Base-by-base conservation (phyloP, 108 stramenopile species). In the Cyclotella kingstonii region DNA sequence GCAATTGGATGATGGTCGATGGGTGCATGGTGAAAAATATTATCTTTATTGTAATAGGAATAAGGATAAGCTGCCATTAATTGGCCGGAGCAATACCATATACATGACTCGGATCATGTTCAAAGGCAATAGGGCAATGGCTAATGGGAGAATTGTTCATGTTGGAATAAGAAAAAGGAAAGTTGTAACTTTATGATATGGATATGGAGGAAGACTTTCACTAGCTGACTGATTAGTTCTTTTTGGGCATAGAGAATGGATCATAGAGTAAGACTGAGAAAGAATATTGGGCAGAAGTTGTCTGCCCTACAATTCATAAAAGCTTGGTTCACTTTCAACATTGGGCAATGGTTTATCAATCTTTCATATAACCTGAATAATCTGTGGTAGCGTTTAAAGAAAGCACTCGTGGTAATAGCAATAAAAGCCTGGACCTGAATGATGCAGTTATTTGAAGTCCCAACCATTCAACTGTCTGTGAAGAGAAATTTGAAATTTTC, bases 321-420 rank as follows among this genome's bases (percentile, higher is more conserved):
- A 65, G 18, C 54, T 54, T 3, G 63, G 63, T 30, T 65, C 63
- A 14, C 52, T 40, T n/a, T 65, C 63, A 29, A 42, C 63, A 35
- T 54, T 38, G 4, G 63, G 63, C 2, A 65, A 18, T 18, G 35
- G 28, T 40, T 43, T 65, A 9, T 35, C 33, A 3, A 46, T n/a
- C 19, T 52, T 14, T 30, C 42, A 43, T 52, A 65, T 65, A 7
- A 65, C 6, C 1, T 14, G 44, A 12, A 41, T 65, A 18, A 49
- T 36, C 38, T 49, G 60, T 18, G 60, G 60, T 8, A 62, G 34
- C 14, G 48, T 34, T 36, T 34, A 10, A 11, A 62, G 35, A 36
- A 62, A 36, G 35, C n/a, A n/a, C n/a, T n/a, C n/a, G n/a, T n/a
- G n/a, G n/a, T n/a, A n/a, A n/a, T n/a, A n/a, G n/a, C n/a, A n/a